Base-by-base conservation (phyloP, 1,284 basidiomycete genomes). In the Meira nashicola region DNA sequence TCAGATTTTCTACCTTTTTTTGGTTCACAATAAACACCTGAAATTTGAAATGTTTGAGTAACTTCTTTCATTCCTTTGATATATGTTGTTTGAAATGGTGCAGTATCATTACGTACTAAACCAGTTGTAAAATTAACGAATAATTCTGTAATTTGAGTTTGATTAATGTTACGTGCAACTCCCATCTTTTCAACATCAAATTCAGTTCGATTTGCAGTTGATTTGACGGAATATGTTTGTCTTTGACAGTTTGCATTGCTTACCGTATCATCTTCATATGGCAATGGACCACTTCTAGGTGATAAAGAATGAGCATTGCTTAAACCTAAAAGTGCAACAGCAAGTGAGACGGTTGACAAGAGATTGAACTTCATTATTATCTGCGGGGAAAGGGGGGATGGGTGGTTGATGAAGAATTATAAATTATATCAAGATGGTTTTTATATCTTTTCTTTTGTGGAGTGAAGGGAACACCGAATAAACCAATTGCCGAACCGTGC, bases 1-100 rank as follows among this genome's bases (percentile, higher is more conserved):
- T 44, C 43, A 38, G 58, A 28, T 57, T 65, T 68, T 49, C 68
- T 64, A 49, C 65, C 65, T n/a, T 65, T 56, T 38, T 64, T 68
- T 17, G 74, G 74, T 48, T 65, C 62, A 60, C 74, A 77, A 59
- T 67, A 67, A 38, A 63, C 60, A 15, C 68, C 68, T 12, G 56
- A 58, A 38, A 70, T 68, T 25, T 54, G 57, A 59, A 66, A 70
- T 5, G 67, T 58, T 7, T 49, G 55, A 28, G 47, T 47, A 28
- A 53, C 46, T 40, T 52, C 49, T 25, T 54, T 52, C 11, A 37
- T 54, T n/a, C 59, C 57, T 8, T 50, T 59, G 9, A 48, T 46
- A 56, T 69, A 69, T 33, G 51, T 46, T n/a, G 60, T 43, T 14
- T 57, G 60, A 56, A 69, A 69, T 49, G 63, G 59, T 39, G 51